Conservation (phyloP, 2,329 filamentous ascomycete genomes). For the Alternaria burnsii region DNA sequence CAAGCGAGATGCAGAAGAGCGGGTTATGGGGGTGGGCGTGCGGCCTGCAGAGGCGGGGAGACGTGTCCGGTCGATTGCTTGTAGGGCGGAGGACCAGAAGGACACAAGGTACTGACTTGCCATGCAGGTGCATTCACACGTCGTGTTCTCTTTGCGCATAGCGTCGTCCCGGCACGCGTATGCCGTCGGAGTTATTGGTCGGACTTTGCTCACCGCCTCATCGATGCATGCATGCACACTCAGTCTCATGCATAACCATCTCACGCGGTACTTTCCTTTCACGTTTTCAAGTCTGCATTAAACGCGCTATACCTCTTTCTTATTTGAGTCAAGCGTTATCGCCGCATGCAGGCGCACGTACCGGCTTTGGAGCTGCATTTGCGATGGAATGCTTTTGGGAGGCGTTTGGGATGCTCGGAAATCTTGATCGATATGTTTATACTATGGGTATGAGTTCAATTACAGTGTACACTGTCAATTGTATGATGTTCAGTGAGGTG, state of each 20-base stretch:
- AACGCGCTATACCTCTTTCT: conserved; percentile 2
- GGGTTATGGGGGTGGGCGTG: neutral
- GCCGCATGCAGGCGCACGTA: conserved; percentile 1
- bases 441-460: neutral
- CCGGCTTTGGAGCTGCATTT: neutral
- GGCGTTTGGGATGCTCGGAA: neutral
- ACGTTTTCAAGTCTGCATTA: neutral
- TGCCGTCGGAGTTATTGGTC: conserved; percentile 12
- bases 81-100: neutral
- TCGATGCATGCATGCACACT: neutral
- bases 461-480: neutral
- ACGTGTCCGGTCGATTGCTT: neutral
- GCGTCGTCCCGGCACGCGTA: neutral
- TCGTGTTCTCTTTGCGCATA: conserved; percentile 4
- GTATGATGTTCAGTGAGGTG: neutral
- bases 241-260: neutral
- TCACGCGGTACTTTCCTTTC: conserved; percentile 1
- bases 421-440: neutral
- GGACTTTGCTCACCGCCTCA: conserved; percentile 13
- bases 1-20: neutral
- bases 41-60: conserved; percentile 3
- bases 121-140: conserved; percentile 18
- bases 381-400: neutral
- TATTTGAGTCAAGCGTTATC: neutral
- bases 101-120: conserved; percentile 13